Evolutionary conservation across 345 rosid genomes (phyloP).

Genomic region (Brassica napus): DNA sequence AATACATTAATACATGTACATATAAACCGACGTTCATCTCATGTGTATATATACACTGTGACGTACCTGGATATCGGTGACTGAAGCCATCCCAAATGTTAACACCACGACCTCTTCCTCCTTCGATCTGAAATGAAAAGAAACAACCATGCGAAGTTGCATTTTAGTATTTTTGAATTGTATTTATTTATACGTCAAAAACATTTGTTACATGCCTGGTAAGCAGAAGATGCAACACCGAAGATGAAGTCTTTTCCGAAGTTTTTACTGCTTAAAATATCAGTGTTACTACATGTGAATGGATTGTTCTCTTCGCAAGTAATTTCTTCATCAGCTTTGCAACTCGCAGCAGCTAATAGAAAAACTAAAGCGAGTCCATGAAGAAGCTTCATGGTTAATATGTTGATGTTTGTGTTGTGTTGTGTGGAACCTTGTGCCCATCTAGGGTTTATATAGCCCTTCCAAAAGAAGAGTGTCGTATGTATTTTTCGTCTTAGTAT

Average conservation of each 20-base stretch:
- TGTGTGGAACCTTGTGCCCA: background rate
- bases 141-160: background rate
- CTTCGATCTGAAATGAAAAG: background rate
- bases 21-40: background rate
- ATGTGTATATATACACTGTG: background rate
- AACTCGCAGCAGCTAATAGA: background rate
- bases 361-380: background rate
- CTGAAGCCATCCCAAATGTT: background rate
- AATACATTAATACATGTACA: background rate
- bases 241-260: too few relatives aligned
- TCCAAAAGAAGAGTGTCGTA: background rate
- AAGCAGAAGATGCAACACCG: background rate
- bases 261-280: background rate
- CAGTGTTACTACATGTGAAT: background rate
- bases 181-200: background rate
- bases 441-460: constrained; percentile 1
- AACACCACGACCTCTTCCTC: background rate
- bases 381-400: background rate
- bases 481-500: background rate
- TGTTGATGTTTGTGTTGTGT: background rate
- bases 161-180: background rate
- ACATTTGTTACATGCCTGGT: background rate
- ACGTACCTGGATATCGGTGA: background rate
- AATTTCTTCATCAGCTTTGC: background rate
- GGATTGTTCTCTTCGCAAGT: background rate